Evolutionary conservation across 73 alveolate species (phyloP).

Genomic region (Uronychia binucleata): DNA sequence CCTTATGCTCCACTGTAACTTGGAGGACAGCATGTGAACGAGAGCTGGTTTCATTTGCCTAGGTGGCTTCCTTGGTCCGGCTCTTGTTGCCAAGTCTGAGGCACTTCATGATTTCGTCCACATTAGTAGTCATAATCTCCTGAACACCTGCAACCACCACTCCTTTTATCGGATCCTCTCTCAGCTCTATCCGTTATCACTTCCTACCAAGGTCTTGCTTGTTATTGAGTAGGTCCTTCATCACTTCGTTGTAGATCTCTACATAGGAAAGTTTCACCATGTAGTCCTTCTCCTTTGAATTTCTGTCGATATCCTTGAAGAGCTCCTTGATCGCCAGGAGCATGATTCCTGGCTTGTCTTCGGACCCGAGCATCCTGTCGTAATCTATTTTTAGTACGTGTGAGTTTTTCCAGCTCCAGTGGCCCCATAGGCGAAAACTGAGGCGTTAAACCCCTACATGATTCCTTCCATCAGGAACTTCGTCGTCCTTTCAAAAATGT

Average conservation of each 20-base stretch:
- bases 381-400: no score
- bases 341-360: slow-evolving; percentile 89
- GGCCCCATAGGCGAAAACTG: slow-evolving; percentile 98
- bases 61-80: slow-evolving; percentile 87
- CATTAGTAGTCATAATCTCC: slow-evolving; percentile 88
- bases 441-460: slow-evolving; percentile 94
- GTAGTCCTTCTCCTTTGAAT: slow-evolving; percentile 74
- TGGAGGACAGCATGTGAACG: slow-evolving; percentile 94
- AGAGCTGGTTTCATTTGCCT: slow-evolving; percentile 81
- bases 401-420: slow-evolving; percentile 99
- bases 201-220: no score
- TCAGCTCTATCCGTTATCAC: slow-evolving; percentile 82
- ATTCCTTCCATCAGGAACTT: slow-evolving; percentile 84
- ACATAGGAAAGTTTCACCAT: slow-evolving; percentile 87
- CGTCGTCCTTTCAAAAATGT: slow-evolving; percentile 71
- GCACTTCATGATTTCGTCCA: slow-evolving; percentile 81
- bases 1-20: slow-evolving; percentile 52
- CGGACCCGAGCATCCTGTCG: slow-evolving; percentile 92
- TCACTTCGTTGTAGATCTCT: slow-evolving; percentile 93
- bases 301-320: slow-evolving; percentile 68
- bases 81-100: slow-evolving; percentile 78
- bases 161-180: slow-evolving; percentile 95
- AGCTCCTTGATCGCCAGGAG: slow-evolving; percentile 78
- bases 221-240: slow-evolving; percentile 83
- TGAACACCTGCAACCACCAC: slow-evolving; percentile 86